Evolutionary conservation across 2,329 filamentous ascomycete genomes (phyloP), one percentile per base, ranked within the genome.

Genomic region (Exophiala calicioides): DNA sequence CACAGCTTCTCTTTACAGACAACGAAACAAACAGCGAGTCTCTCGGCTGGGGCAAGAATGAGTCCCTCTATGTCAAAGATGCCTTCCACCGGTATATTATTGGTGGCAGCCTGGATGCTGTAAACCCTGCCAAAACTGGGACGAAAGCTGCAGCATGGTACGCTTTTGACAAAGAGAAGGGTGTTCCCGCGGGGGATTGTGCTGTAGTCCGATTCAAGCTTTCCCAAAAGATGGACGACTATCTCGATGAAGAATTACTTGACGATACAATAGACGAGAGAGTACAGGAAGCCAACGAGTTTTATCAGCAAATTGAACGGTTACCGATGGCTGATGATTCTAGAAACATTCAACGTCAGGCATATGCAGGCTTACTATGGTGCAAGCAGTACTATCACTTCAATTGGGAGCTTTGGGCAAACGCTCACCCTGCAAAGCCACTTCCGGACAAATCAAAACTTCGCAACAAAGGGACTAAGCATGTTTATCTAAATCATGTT

Each of bases 331-430:
- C 88, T 0, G 90, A 97, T 37, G 91, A 97, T 63, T 77, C 96
- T 48, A 85, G 90, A 58, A 96, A 94, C 67, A 93, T 97, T 58
- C 93, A 97, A 70, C 82, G 91, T 58, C 90, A 96, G 67, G 93
- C 91, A 3, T 86, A 96, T 57, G 84, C 90, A 0, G 91, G 93
- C 43, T 97, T 97, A 91, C 85, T 97, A 78, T 97, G 91, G 91
- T 94, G 86, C 55, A 97, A 97, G 68, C 91, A 97, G 67, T 88
- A 89, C 70, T 97, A 97, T 67, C 82, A 94, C 64, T 96, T 97
- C 68, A 82, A 96, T 60, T 96, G 90, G 89, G 90, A 97, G 56
- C 87, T 97, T 64, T 97, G 91, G 91, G 90, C 90, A 19, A 95
- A 95, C 55, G 91, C 91, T 41, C 91, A 97, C 64, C 90, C 90